Evolutionary conservation across 306 rosid genomes (phyloP).

Genomic region (Quercus variabilis): DNA sequence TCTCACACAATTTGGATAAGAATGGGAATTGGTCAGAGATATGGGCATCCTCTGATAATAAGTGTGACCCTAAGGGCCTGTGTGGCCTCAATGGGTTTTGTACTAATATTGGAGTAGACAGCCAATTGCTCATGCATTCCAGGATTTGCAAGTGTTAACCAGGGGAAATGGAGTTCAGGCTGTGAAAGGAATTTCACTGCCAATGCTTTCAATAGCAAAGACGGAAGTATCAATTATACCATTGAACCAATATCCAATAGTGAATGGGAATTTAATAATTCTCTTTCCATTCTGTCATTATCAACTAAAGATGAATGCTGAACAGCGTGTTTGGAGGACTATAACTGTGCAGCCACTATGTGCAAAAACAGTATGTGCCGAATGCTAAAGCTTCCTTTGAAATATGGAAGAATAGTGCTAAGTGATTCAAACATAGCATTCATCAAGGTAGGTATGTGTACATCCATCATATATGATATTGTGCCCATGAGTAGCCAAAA

Average conservation of each 20-base stretch:
- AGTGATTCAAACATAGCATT: background rate
- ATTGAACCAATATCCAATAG: background rate
- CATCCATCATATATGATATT: background rate
- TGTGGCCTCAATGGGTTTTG: background rate
- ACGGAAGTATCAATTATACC: background rate
- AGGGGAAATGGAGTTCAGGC: background rate
- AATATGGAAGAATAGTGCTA: background rate
- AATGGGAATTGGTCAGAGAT: background rate
- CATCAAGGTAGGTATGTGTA: slow-evolving; percentile 12
- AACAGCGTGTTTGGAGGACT: slow-evolving; percentile 7
- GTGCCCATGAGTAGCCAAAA: too few relatives aligned
- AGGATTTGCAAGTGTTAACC: background rate
- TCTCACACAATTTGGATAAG: background rate
- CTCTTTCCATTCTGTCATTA: background rate
- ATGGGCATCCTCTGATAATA: background rate
- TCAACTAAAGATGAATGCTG: background rate
- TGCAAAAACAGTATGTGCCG: background rate
- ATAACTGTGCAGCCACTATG: background rate
- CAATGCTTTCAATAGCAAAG: background rate
- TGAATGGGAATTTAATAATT: background rate
- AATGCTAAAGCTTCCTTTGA: slow-evolving; percentile 28
- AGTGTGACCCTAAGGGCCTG: background rate
- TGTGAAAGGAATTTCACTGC: background rate
- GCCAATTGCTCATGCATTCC: background rate
- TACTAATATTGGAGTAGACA: background rate